Evolutionary conservation across 208 protist genomes (phyloP), one percentile per base, ranked within the genome.

Genomic region (Naegleria fowleri): DNA sequence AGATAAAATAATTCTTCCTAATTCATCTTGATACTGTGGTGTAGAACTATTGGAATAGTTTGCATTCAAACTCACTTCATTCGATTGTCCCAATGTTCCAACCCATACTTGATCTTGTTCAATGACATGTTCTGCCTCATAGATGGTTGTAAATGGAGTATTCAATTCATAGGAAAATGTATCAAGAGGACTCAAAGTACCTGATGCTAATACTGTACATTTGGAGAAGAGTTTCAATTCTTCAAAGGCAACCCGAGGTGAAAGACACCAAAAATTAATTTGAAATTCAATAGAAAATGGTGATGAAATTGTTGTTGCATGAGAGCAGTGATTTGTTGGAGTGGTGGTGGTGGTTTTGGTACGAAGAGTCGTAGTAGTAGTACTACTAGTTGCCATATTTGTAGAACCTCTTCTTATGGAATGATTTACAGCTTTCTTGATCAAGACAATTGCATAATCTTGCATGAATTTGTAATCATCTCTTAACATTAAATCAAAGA

Each of bases 221-320:
- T 86, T 88, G 29, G 88, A 88, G 51, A 84, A 52, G 39, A 9
- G 25, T 52, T 33, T 1, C 6, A 92, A 29, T 25, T 75, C 16
- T 9, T 86, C n/a, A 90, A 94, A 94, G 0, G 93, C 93, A 75
- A 94, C 93, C 4, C 92, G 92, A 22, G 93, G 93, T 75, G 92
- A 94, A 83, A 94, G 40, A 58, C 93, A 94, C 92, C 92, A 93
- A 19, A 94, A 83, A 58, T 90, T 91, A 22, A 94, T 25, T 16
- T 79, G 79, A 36, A 91, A 52, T 92, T 88, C 58, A 25, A 83
- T 43, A 90, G 59, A 0, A 48, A 19, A 48, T 89, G 48, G 22
- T 86, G 43, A 48, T 48, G 43, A 48, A 9, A 7, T 48, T 48
- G 43, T 48, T 48, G 43, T 48, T 48, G 43, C n/a, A n/a, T n/a